Base-by-base conservation (phyloP, 805 yeast genomes). In the Candida maris region DNA sequence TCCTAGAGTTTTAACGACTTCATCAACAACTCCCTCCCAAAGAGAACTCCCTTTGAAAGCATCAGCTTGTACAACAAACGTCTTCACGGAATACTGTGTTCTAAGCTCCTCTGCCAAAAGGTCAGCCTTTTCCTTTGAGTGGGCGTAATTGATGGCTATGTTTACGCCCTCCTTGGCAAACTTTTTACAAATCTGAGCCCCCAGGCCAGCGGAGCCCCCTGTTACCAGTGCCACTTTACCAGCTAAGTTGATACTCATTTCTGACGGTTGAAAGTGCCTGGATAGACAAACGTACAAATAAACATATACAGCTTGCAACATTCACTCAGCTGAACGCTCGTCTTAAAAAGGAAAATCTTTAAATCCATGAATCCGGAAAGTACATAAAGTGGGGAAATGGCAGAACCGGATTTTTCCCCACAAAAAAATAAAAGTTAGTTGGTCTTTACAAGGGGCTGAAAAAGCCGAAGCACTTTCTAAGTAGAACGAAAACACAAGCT, bases 121-220 rank as follows among this genome's bases (percentile, higher is more conserved):
- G 18, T 49, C 51, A n/a, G 64, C 67, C 32, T 64, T 44, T 16
- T 49, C 57, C 30, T 39, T 32, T 8, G 64, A 57, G 26, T 51
- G 34, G 19, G 56, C 52, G 38, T 61, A 62, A 42, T 62, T 63
- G 34, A 63, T 49, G 23, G 57, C 62, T 9, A 63, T n/a, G 35
- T 57, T 42, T 31, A 51, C 60, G 5, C 67, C 68, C 35, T 61
- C 62, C 3, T 50, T 51, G 3, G 68, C 68, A 28, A 62, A 58
- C 34, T 59, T 59, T 14, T 39, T 46, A 18, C 61, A 59, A 3
- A 59, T 49, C 2, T 49, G 59, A 0, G 65, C 67, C 4, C 68
- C 68, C 16, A 63, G 48, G 2, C 67, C 68, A 2, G 65, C 56
- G 7, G 60, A 48, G 5, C 56, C 55, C 10, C 56, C 60, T 2